phyloP scores from a whole-genome alignment of 2,329 filamentous ascomycete genomes.

The Sordariomycetes sp. region DNA sequence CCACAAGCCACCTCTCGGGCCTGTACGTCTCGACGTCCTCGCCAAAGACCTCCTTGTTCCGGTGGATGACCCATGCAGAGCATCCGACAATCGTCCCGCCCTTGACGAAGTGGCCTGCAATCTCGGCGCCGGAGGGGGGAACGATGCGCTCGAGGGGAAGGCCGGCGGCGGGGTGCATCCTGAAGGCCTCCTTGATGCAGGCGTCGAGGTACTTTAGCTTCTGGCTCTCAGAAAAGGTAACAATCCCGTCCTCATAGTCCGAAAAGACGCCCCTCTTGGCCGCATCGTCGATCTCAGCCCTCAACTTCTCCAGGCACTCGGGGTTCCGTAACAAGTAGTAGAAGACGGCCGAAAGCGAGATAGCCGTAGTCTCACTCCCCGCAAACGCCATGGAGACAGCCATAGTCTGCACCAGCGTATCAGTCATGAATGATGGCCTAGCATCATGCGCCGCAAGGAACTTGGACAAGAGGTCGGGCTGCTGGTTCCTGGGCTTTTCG shows the following conservation, averaged over 20 bases:
- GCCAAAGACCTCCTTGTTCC: slow-evolving; percentile 54
- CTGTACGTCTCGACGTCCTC: slow-evolving; percentile 50
- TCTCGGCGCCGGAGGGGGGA: slow-evolving; percentile 45
- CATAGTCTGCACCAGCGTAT: slow-evolving; percentile 55
- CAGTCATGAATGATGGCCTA: slow-evolving; percentile 59
- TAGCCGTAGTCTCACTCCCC: slow-evolving; percentile 69
- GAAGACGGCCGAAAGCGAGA: slow-evolving; percentile 57
- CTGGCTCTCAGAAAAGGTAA: slow-evolving; percentile 58
- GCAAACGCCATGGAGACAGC: slow-evolving; percentile 63
- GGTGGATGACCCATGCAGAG: slow-evolving; percentile 63
- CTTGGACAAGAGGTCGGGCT: slow-evolving; percentile 54
- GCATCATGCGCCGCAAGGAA: slow-evolving; percentile 56
- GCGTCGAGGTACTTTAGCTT: slow-evolving; percentile 65
- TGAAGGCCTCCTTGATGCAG: slow-evolving; percentile 65
- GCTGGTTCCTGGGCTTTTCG: slow-evolving; percentile 15
- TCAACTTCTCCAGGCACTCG: slow-evolving; percentile 35
- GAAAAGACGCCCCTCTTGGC: slow-evolving; percentile 35
- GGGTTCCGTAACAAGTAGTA: slow-evolving; percentile 61
- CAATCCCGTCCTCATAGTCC: slow-evolving; percentile 41
- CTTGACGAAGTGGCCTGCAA: slow-evolving; percentile 47
- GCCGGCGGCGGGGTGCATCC: slow-evolving; percentile 61
- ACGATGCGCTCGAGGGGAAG: slow-evolving; percentile 63
- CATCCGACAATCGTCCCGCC: slow-evolving; percentile 64
- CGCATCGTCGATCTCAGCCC: slow-evolving; percentile 48
- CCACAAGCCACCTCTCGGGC: slow-evolving; percentile 53